Base-by-base conservation (phyloP, 1,284 basidiomycete genomes). In the Neonothopanus nambi region DNA sequence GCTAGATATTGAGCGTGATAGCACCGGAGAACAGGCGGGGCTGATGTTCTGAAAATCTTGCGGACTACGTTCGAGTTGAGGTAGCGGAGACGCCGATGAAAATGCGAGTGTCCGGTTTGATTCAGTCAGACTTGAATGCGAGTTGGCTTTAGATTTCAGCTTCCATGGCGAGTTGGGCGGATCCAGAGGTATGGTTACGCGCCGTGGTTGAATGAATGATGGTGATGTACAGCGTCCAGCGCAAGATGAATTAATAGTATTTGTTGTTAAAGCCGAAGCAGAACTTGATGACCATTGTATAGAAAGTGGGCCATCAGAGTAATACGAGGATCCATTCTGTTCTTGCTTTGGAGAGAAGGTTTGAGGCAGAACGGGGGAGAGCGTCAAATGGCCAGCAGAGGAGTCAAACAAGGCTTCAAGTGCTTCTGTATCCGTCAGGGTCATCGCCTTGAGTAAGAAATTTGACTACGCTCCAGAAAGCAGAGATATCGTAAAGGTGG, bases 1-100 rank as follows among this genome's bases (percentile, higher is more conserved):
- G 35, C 26, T 28, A n/a, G 54, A 58, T 17, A 58, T 52, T 33
- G 57, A 55, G 9, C 46, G 20, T 18, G 37, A 48, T 7, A 36
- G 33, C 23, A 42, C 5, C 24, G 45, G 46, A 30, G 45, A 42
- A 17, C 33, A 18, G 24, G 38, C 37, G 8, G 26, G 36, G 24
- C 9, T 40, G 43, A 41, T 37, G 37, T 18, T 15, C 6, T 28
- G 3, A 12, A 11, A 42, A 6, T 11, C 13, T 5, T 17, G 26
- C 17, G n/a, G 40, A 36, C n/a, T n/a, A 40, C 18, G 12, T 35
- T 42, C 7, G 45, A 47, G n/a, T 30, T 20, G 45, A 36, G 15
- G n/a, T 13, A 20, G 41, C 9, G 23, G n/a, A 42, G 41, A 20
- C 41, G 41, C 23, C 9, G 9, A 17, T 26, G 35, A n/a, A 2